Evolutionary conservation across 768 basidiomycete genomes (phyloP).

Genomic region (Stropharia rugosoannulata): DNA sequence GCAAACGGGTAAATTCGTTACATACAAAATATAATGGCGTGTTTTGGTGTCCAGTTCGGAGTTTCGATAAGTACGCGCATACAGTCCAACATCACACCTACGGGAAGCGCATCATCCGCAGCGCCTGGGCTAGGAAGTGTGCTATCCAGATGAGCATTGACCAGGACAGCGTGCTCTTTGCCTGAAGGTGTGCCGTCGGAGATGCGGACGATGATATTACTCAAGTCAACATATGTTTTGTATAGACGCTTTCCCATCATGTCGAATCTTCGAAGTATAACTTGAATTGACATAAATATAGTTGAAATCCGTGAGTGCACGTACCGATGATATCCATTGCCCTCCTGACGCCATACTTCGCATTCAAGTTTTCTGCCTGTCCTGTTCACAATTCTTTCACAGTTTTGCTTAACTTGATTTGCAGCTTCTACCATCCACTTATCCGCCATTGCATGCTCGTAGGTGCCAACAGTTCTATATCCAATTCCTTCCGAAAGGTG

Average conservation of each 20-base stretch:
- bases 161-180: constrained; percentile 80
- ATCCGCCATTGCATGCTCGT: constrained; percentile 84
- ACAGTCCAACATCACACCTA: constrained; percentile 91
- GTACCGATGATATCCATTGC: constrained; percentile 85
- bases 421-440: constrained; percentile 77
- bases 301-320: constrained; percentile 22
- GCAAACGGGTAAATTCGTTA: constrained; percentile 9
- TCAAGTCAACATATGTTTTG: constrained; percentile 85
- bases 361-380: constrained; percentile 71
- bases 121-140: constrained; percentile 89
- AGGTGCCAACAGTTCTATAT: constrained; percentile 88
- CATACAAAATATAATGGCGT: constrained; percentile 83
- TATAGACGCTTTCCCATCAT: constrained; percentile 86
- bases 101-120: constrained; percentile 83
- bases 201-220: constrained; percentile 86
- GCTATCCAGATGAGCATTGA: constrained; percentile 89
- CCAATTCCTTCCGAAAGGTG: constrained; percentile 85
- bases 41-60: constrained; percentile 67
- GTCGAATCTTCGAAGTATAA: constrained; percentile 63
- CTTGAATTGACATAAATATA: not conserved
- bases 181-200: constrained; percentile 71
- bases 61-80: constrained; percentile 74
- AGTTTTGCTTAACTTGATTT: constrained; percentile 56
- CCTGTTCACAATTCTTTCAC: constrained; percentile 49
- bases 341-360: constrained; percentile 89